Base-by-base conservation (phyloP, 2,329 filamentous ascomycete species). In the Cladophialophora psammophila region DNA sequence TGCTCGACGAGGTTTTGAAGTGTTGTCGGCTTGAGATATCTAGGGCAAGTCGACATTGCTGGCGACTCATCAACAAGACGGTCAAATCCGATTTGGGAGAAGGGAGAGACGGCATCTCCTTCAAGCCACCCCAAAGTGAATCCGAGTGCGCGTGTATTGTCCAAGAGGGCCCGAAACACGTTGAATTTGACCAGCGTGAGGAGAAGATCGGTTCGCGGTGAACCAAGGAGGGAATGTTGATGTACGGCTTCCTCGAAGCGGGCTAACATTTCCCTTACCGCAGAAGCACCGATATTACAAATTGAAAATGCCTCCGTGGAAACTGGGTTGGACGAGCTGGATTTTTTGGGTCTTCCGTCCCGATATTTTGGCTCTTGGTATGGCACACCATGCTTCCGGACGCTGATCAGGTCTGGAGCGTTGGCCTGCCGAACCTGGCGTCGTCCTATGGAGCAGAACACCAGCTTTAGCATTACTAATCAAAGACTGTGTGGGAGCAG, bases 1-100 rank as follows among this genome's bases (percentile, higher is more conserved):
- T 77, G 76, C 2, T 58, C 60, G 5, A 72, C 64, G 15, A 52
- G 60, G 18, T 60, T 68, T 60, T 75, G 74, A 4, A 73, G 59
- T 5, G 15, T 2, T 7, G 73, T 75, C 0, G 73, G 69, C n/a
- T 56, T 69, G 15, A 75, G 73, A 18, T n/a, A 61, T 15, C 53
- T 42, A 1, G 71, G 71, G 32, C 57, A 60, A 48, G 57, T 48
- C 55, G 5, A 20, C 10, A 15, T 20, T 5, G 35, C 31, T 40
- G 34, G 26, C 26, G 26, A 26, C 26, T 26, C 26, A 35, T 31
- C 9, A n/a, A 57, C 10, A 57, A 57, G 20, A 36, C 26, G 31
- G 31, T 35, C 26, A 35, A 9, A 36, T 57, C 12, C 40, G 40
- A 12, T n/a, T 32, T 53, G 48, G 2, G 48, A 53, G 13, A 53